Evolutionary conservation across 768 basidiomycete species (phyloP), one percentile per base, ranked within the genome.

Genomic region (Suillus discolor): DNA sequence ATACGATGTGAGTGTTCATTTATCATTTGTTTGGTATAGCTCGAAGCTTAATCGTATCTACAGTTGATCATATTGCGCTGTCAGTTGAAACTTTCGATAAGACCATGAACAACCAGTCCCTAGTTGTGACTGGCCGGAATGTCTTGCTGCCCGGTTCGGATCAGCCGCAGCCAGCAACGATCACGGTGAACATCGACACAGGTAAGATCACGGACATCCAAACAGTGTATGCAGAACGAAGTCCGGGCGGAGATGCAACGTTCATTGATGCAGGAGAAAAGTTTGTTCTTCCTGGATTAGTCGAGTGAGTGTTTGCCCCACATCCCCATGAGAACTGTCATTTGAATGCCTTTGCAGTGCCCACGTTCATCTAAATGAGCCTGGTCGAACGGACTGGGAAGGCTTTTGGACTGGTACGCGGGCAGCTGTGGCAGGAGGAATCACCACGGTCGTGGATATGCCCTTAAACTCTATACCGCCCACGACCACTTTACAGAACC

Each of bases 361-460:
- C 11, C 93, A 97, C 72, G 96, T 97, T 31, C 96, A 97, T 77
- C 85, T 97, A 63, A 97, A 97, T 77, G 93, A 96, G 71, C 96
- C 95, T 9, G 96, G 96, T 15, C 87, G 96, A 31, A 94, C 93
- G 3, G 88, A 91, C 65, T 97, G 96, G 96, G 96, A 97, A 73
- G 96, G 96, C 0, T 97, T 97, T 74, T 86, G 84, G 79, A 93
- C 94, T 0, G 96, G 94, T n/a, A 96, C 96, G 1, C 80, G 82
- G 63, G 97, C 97, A 23, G 97, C 97, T 1, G 87, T 89, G 2
- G 91, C 94, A 1, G 97, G 97, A 25, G 97, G 97, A 8, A 88
- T 98, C n/a, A 98, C 96, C 9, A 94, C 94, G 7, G 81, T 99
- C 25, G 90, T 98, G 39, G 97, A 99, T 79, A 99, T 99, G 97